Evolutionary conservation across 2,329 filamentous ascomycete species (phyloP), one percentile per base, ranked within the genome.

Genomic region (Herpotrichia juniperi): DNA sequence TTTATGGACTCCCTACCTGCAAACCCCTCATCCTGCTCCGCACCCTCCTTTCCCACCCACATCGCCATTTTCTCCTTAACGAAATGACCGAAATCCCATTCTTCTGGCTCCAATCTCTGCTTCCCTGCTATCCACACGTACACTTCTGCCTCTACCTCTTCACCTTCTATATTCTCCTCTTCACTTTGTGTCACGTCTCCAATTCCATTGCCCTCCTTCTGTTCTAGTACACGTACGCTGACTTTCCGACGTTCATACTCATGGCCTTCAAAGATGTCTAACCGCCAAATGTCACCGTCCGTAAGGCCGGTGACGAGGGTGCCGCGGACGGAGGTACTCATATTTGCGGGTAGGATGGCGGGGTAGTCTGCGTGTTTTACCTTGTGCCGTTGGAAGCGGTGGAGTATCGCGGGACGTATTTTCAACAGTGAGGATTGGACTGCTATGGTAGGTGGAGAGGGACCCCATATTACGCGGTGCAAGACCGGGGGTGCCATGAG

Each of bases 1-100:
- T 64, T 56, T 26, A 68, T 68, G 24, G 59, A 68, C 46, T 54
- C 50, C 75, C 59, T 70, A 78, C 75, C 76, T 57, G 69, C 68
- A 59, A 76, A 77, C 55, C 77, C 76, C 57, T 77, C 77, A 51
- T 81, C 77, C 16, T 72, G 75, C 54, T 79, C 77, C 26, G 70
- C 70, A 0, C 65, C 72, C 24, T 58, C 61, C 12, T 78, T 34
- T 3, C 71, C 81, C 53, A 81, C 77, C 86, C 86, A 88, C 60
- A 77, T 76, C 42, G 72, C 66, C 80, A 89, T 78, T 78, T 92
- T 96, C 56, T 94, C 87, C 63, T 81, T 79, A 56, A 88, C 85
- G 69, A 97, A 97, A 57, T 89, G 85, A 43, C 87, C 86, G 76
- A 92, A 94, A 71, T 96, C 90, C 93, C 93, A 97, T 72, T 96